phyloP scores from a whole-genome alignment of 2,329 filamentous ascomycete species.

The Fusarium domesticum region DNA sequence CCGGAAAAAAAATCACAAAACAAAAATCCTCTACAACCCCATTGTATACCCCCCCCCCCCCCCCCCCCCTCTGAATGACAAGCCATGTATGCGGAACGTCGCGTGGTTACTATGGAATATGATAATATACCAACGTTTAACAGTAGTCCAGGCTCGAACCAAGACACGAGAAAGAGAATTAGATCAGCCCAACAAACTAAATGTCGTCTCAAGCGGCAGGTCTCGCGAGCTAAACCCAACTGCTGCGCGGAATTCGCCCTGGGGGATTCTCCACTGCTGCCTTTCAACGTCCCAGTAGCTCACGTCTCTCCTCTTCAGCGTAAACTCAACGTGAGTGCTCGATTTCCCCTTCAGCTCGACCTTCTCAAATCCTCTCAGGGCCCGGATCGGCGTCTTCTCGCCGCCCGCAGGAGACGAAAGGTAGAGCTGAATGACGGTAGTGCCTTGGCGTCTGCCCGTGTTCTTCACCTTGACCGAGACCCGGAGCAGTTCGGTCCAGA shows the following conservation, averaged over 20 bases:
- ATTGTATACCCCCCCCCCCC: too few relatives aligned
- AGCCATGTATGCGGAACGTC: too few relatives aligned
- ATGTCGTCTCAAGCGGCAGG: too few relatives aligned
- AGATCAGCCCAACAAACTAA: too few relatives aligned
- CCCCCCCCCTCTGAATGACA: too few relatives aligned
- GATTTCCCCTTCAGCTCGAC: conserved; percentile 41
- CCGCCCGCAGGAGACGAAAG: conserved; percentile 41
- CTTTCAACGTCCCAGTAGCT: conserved; percentile 47
- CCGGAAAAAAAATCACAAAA: too few relatives aligned
- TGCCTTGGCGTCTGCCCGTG: conserved; percentile 47
- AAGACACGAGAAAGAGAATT: too few relatives aligned
- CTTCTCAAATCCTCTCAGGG: conserved; percentile 54
- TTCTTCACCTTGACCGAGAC: conserved; percentile 49
- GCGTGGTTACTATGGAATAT: too few relatives aligned
- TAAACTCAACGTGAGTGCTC: conserved; percentile 41
- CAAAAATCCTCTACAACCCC: too few relatives aligned
- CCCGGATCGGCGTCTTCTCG: conserved; percentile 46
- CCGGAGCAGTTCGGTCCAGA: conserved; percentile 51
- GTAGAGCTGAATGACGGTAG: conserved; percentile 55
- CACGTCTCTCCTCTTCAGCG: conserved; percentile 46
- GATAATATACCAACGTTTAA: too few relatives aligned
- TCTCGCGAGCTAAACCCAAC: conserved; percentile 30
- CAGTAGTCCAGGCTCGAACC: too few relatives aligned
- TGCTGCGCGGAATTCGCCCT: conserved; percentile 26
- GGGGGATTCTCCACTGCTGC: conserved; percentile 39